Percentiles rank a stretch among this genome's conserved stretches.
Conservation (phyloP, 345 rosid genomes). For the Eucalyptus marginata region DNA sequence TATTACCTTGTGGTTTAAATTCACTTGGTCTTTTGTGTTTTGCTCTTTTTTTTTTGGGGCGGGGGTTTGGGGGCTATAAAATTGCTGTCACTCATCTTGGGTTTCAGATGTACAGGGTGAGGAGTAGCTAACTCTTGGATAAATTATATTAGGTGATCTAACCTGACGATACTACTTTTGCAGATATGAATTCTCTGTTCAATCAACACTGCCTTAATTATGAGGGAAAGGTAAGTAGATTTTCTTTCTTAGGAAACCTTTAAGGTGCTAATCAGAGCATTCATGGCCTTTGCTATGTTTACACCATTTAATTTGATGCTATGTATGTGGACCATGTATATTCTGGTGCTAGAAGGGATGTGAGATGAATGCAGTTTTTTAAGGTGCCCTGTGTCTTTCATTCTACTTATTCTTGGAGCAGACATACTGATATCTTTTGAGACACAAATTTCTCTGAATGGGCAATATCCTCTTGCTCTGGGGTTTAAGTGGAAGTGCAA, state of each 20-base stretch:
- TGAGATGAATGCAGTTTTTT: neutral
- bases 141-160: neutral
- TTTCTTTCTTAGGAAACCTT: neutral
- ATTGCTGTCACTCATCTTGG: neutral
- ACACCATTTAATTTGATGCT: neutral
- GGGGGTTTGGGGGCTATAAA: neutral
- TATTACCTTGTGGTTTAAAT: neutral
- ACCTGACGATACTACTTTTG: neutral
- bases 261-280: neutral
- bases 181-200: constrained; percentile 81
- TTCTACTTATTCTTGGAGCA: neutral
- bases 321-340: neutral
- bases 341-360: neutral
- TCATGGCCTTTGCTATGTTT: neutral
- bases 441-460: neutral
- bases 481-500: neutral
- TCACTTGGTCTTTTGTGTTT: neutral
- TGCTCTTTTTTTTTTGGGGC: neutral
- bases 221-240: constrained; percentile 57
- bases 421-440: neutral
- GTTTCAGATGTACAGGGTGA: neutral
- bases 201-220: constrained; percentile 56
- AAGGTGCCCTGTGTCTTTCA: neutral
- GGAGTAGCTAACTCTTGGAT: neutral
- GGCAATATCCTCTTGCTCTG: neutral